Conservation (phyloP, 345 rosid genomes). For the Melaleuca alternifolia region DNA sequence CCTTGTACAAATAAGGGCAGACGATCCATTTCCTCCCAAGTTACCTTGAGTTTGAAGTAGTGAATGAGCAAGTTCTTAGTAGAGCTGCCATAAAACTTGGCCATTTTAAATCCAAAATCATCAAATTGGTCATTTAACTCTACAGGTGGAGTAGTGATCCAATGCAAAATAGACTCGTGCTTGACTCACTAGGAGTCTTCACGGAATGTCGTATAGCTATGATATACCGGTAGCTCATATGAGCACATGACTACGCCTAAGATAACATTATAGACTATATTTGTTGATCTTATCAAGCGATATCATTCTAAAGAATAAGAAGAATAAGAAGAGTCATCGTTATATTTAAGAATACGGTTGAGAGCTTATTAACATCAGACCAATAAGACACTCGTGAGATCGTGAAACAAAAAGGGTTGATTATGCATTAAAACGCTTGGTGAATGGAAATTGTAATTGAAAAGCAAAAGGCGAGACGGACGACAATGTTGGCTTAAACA, state of each 20-base stretch:
- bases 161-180: too few relatives aligned
- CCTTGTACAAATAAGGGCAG: too few relatives aligned
- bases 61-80: neutral
- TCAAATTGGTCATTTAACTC: neutral
- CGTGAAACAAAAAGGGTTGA: neutral
- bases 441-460: neutral
- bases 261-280: neutral
- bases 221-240: accelerated
- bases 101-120: neutral
- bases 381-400: neutral
- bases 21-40: too few relatives aligned
- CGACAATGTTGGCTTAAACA: too few relatives aligned
- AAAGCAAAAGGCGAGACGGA: neutral
- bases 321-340: accelerated
- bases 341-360: neutral
- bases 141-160: neutral
- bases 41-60: too few relatives aligned
- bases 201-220: neutral
- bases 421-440: neutral
- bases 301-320: neutral
- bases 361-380: neutral
- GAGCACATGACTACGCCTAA: accelerated
- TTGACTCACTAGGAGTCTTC: neutral
- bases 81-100: neutral
- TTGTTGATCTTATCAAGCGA: neutral